These are phyloP conservation scores for Pythium rishiriense DNA, from an alignment of 352 stramenopile genomes.

Conservation along the genomic window DNA sequence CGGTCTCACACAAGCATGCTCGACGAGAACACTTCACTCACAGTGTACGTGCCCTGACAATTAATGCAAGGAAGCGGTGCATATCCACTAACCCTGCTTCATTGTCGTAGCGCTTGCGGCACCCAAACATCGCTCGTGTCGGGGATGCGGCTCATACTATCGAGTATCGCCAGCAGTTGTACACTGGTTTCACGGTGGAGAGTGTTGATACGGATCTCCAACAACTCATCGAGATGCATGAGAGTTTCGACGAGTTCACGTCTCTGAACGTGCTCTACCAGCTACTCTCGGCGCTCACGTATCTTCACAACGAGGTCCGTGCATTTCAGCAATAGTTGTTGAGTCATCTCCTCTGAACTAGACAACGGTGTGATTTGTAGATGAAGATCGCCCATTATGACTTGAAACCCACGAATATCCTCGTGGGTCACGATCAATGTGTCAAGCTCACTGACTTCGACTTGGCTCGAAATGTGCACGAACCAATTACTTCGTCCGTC, in stretches of 20 bases:
- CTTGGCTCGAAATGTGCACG: conserved; percentile 65
- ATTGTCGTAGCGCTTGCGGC: conserved; percentile 51
- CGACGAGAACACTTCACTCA: conserved; percentile 71
- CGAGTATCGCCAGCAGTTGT: conserved; percentile 65
- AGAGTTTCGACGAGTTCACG: conserved; percentile 57
- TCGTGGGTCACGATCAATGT: conserved; percentile 88
- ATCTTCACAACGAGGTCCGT: conserved; percentile 73
- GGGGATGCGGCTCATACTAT: conserved; percentile 61
- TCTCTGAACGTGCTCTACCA: conserved; percentile 66
- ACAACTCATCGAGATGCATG: conserved; percentile 73
- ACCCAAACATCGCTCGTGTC: conserved; percentile 68
- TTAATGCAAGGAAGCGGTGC: not conserved
- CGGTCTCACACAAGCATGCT: conserved; percentile 67
- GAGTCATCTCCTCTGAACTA: not conserved
- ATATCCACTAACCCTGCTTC: not conserved
- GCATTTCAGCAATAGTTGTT: too few relatives aligned
- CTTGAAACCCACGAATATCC: conserved; percentile 97
- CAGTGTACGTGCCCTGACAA: conserved; percentile 42
- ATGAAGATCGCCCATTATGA: conserved; percentile 88
- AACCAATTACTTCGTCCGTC: conserved; percentile 59
- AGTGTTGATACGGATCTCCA: conserved; percentile 72
- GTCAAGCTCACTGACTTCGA: conserved; percentile 93
- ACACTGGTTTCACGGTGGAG: conserved; percentile 78
- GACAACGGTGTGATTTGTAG: conserved; percentile 23
- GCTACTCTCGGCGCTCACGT: conserved; percentile 64